Conservation (phyloP, 106 monocot genomes). For the Gastrodia elata region DNA sequence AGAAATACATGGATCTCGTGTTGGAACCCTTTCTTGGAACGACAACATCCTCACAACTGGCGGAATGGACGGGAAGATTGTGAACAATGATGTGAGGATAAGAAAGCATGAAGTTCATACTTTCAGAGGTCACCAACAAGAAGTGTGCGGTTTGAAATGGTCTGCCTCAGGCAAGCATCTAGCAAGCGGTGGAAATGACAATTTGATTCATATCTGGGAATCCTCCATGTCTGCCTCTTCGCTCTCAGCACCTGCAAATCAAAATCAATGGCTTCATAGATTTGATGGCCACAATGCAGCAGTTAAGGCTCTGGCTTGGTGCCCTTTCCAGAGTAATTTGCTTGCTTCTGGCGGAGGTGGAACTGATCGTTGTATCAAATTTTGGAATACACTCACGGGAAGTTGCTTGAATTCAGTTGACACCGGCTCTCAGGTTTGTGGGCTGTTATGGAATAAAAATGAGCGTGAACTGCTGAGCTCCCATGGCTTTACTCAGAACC, state of each 20-base stretch:
- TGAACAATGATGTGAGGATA: slow-evolving; percentile 53
- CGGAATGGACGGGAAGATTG: slow-evolving; percentile 43
- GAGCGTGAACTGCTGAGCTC: slow-evolving; percentile 62
- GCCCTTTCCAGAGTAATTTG: slow-evolving; percentile 51
- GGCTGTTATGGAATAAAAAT: slow-evolving; percentile 59
- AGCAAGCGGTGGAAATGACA: slow-evolving; percentile 56
- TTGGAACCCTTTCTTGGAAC: slow-evolving; percentile 58
- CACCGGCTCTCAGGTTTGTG: slow-evolving; percentile 48
- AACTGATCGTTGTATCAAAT: slow-evolving; percentile 47
- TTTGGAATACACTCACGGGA: slow-evolving; percentile 53
- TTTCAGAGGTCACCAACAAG: slow-evolving; percentile 37
- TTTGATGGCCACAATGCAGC: slow-evolving; percentile 39
- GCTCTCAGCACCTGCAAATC: slow-evolving; percentile 9
- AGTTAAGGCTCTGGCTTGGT: slow-evolving; percentile 64
- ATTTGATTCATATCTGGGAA: slow-evolving; percentile 57
- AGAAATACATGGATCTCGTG: slow-evolving; percentile 39
- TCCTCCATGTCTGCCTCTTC: slow-evolving; percentile 24
- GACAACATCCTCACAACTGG: slow-evolving; percentile 53
- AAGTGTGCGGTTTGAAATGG: slow-evolving; percentile 64
- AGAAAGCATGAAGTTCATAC: slow-evolving; percentile 23
- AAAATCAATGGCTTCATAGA: slow-evolving; percentile 33
- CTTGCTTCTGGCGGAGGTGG: slow-evolving; percentile 53
- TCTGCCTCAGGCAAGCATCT: slow-evolving; percentile 41
- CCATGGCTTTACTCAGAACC: slow-evolving; percentile 44
- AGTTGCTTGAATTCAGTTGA: slow-evolving; percentile 47